Base-by-base conservation (phyloP, 2,329 filamentous ascomycete species). In the Ceratocystis ficicola region DNA sequence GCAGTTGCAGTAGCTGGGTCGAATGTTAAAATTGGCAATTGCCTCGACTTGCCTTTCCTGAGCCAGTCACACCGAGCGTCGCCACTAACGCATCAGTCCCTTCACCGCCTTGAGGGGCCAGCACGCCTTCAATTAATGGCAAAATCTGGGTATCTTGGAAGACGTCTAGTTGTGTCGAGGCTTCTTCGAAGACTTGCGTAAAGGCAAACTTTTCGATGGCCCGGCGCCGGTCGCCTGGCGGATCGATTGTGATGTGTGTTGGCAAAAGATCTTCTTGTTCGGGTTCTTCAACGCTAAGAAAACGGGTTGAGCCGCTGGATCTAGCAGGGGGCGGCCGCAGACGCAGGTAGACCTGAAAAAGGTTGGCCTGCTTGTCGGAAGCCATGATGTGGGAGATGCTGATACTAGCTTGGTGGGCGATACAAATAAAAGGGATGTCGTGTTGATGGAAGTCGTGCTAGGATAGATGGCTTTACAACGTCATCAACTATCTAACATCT, bases 181-280 rank as follows among this genome's bases (percentile, higher is more conserved):
- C 81, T 73, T 97, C 92, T 71, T 95, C 88, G 71, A 97, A 96
- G 0, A 99, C 91, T 69, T 85, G 85, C 0, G 94, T 99, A 73
- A 99, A 99, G 1, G 87, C 89, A 73, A 97, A 99, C 73, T 88
- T 90, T 75, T 99, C 94, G 44, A 96, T 85, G 0, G 92, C 91
- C 59, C 92, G 85, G 70, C 93, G 89, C 66, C 93, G 83, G 68
- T 96, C 93, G 69, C 86, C 88, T 1, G 90, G 89, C 0, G 92
- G 91, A 70, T 89, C 89, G 17, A 92, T 75, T 0, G 86, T 89
- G 69, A 92, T 87, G 72, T 90, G 86, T 0, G 85, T 89, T 0
- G 87, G 80, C 28, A 70, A 69, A 8, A 41, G 3, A 25, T 28
- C 17, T 68, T 69, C 75, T 63, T 74, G 70, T 17, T 75, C 75